Percentiles rank a stretch among this genome's conserved stretches.
Conservation (phyloP, 805 yeast genomes). For the Kuraishia floccosa region DNA sequence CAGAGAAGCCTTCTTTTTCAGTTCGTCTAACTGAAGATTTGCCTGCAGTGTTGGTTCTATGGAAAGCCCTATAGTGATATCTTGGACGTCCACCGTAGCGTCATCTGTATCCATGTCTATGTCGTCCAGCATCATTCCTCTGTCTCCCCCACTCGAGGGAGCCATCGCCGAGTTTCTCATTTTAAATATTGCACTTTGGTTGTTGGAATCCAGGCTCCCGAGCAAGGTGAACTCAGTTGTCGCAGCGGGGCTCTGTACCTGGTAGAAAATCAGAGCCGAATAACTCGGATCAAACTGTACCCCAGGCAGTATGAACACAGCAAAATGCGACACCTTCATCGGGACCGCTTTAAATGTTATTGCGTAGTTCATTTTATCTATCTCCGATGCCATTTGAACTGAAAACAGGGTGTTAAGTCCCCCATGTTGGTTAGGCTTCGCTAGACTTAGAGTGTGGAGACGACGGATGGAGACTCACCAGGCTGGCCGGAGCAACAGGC, state of each 20-base stretch:
- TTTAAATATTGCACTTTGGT: conserved; percentile 89
- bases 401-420: too few species aligned
- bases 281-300: conserved; percentile 56
- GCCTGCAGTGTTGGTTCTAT: conserved; percentile 73
- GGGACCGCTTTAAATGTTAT: conserved; percentile 52
- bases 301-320: conserved; percentile 80
- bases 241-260: conserved; percentile 48
- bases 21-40: conserved; percentile 33
- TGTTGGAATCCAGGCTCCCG: conserved; percentile 49
- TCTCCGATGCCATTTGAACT: conserved; percentile 44
- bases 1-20: conserved; percentile 15
- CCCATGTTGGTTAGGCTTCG: too few species aligned
- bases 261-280: conserved; percentile 84
- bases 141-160: conserved; percentile 1
- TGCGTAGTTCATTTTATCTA: conserved; percentile 58
- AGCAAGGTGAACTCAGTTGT: conserved; percentile 46
- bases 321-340: conserved; percentile 56
- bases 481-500: conserved; percentile 3
- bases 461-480: background rate
- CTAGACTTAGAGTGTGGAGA: too few species aligned
- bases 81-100: conserved; percentile 13
- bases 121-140: conserved; percentile 19
- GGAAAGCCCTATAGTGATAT: conserved; percentile 68
- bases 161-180: conserved; percentile 33
- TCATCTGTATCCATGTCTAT: conserved; percentile 33